Base-by-base conservation (phyloP, 2,329 filamentous ascomycete genomes). In the Shiraia bambusicola region DNA sequence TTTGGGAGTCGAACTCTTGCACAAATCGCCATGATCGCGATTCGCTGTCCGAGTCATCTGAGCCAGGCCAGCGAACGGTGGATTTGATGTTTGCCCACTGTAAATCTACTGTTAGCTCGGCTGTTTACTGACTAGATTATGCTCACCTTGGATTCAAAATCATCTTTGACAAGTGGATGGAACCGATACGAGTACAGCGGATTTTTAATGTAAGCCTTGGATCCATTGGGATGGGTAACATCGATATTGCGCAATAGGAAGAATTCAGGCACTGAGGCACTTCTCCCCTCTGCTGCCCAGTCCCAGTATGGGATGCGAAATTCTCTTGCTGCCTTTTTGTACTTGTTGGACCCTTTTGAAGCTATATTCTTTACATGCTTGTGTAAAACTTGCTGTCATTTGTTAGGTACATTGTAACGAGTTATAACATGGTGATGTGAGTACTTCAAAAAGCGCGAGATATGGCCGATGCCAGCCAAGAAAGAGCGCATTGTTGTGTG, bases 401-500 rank as follows among this genome's bases (percentile, higher is more conserved):
- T 6, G 4, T n/a, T 49, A 7, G 49, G 26, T 22, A 13, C n/a
- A 34, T n/a, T 26, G 16, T 5, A 2, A 11, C 10, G 25, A 33
- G n/a, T 25, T 5, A 4, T 14, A 24, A 4, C 14, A 5, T 26
- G 6, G 4, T 13, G 24, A 15, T 16, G 17, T 10, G 3, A 6
- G 14, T 53, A 79, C 78, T 69, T 86, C 76, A 48, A 74, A 82
- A 2, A 86, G 69, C 2, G 79, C 73, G 28, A 94, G 71, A 65
- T 93, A 94, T 0, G 88, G 86, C 15, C 89, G 79, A 72, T 95
- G 89, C 89, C 89, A 95, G 22, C 82, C 79, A n/a, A 86, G 78
- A 63, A 95, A 93, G 11, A 94, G 70, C 25, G 86, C 81, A 3
- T 87, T 89, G 17, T 76, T 79, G 65, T 95, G 90, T 4, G 81